Base-by-base conservation (phyloP, 2,329 filamentous ascomycete species). In the Hypomyces rosellus region DNA sequence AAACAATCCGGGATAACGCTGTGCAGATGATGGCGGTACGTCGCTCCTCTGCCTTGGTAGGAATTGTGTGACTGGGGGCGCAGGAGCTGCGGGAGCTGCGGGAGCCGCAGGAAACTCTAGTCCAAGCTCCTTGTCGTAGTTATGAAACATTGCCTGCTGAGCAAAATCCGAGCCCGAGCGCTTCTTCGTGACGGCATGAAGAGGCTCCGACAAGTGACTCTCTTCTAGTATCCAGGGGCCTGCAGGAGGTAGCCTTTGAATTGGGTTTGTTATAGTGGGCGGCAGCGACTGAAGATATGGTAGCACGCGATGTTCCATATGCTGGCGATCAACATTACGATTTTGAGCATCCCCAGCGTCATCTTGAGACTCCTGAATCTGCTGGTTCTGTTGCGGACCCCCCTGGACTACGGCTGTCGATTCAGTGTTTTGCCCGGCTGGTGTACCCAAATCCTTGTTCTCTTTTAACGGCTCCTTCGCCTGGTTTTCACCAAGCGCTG, bases 141-240 rank as follows among this genome's bases (percentile, higher is more conserved):
- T 73, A 48, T 67, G 70, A 39, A 61, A 65, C 1, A 61, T 43
- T 1, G 59, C 48, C 43, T 65, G 64, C 40, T 65, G 69, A 3
- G 63, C 61, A 43, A 54, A 54, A 15, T 57, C 58, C 2, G 64
- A 65, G 15, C 61, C 65, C 18, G 66, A 58, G 16, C 68, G 65
- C 45, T 67, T 67, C 46, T 64, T 65, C 9, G 61, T 57, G 3
- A 66, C 59, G 3, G 54, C 50, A 47, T 69, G 65, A 15, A 81
- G 66, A 22, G 79, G 79, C 54, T 77, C 72, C 1, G 72, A 64
- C 34, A 82, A 65, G 51, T 77, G 71, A 9, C 78, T 81, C 62
- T 80, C 77, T 54, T 81, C 71, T 5, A 78, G 62, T 45, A 74
- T 77, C 78, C 78, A 82, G 15, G 68, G 67, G 0, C 71, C 73